Evolutionary conservation across 2,329 filamentous ascomycete species (phyloP), one percentile per base, ranked within the genome.

Genomic region (Alternaria sp.): DNA sequence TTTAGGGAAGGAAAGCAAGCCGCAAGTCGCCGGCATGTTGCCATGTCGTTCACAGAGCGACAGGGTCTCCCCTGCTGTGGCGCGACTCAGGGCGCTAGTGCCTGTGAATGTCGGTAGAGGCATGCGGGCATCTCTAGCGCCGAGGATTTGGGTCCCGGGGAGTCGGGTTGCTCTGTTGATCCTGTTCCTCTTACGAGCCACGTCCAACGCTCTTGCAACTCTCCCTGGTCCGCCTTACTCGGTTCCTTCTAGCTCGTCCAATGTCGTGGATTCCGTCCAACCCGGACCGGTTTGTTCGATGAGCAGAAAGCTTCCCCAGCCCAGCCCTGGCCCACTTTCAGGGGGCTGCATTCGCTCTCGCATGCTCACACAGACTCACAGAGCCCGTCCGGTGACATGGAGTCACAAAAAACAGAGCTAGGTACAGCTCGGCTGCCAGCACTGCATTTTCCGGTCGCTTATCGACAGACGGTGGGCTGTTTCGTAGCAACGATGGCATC

Each of bases 151-250:
- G 61, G 61, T 60, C 50, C 61, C 61, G 61, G 60, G 60, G 60
- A 59, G 55, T 62, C 64, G 72, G 72, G 72, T 66, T 71, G 73
- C 73, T 71, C 65, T 63, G 72, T 63, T 76, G 75, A 78, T 79
- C 76, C 63, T 67, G 72, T 74, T 75, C 65, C 61, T 61, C 58
- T 60, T 64, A 74, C 69, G 66, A 76, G 69, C 65, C 66, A 74
- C 73, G 75, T 75, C 75, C 72, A 77, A 77, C 75, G 74, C 74
- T 76, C 73, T 67, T 70, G 65, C 71, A 70, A 69, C 70, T 71
- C 70, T 71, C 66, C 74, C 73, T 72, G 67, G 66, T 68, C 67
- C 68, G 66, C 73, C 76, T 75, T 76, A 72, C 76, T 76, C 71
- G 64, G 58, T 71, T 72, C 57, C 68, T 46, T 64, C 63, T 77